phyloP scores from a whole-genome alignment of 2,329 filamentous ascomycete species.

The Neonectria hederae region DNA sequence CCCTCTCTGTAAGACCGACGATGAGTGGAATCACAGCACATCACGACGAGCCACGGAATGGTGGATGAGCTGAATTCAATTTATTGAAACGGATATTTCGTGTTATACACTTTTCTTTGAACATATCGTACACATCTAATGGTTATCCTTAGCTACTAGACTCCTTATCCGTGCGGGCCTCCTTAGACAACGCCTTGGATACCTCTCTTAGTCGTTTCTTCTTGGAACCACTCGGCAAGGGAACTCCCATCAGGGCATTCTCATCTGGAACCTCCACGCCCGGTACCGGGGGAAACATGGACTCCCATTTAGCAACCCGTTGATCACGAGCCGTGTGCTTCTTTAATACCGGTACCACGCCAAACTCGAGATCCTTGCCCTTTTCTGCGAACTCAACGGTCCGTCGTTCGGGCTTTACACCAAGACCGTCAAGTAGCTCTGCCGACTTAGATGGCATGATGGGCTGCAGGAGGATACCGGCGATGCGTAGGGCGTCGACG shows the following conservation, averaged over 20 bases:
- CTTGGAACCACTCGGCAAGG: conserved; percentile 26
- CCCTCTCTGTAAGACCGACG: not conserved
- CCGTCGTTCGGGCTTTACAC: conserved; percentile 71
- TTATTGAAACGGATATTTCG: conserved; percentile 8
- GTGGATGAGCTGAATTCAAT: conserved; percentile 25
- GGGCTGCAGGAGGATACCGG: conserved; percentile 86
- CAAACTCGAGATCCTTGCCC: conserved; percentile 76
- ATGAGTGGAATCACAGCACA: not conserved
- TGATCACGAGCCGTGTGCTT: not conserved
- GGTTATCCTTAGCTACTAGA: not conserved
- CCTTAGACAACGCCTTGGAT: conserved; percentile 41
- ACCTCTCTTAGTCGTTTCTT: conserved; percentile 44
- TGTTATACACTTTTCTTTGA: conserved; percentile 14
- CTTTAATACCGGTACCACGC: conserved; percentile 47
- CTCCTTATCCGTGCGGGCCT: conserved; percentile 35
- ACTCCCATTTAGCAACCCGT: conserved; percentile 42
- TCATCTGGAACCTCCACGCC: conserved; percentile 39
- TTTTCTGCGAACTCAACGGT: conserved; percentile 69
- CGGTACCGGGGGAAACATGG: conserved; percentile 61
- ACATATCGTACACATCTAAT: conserved; percentile 11
- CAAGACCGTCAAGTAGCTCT: conserved; percentile 78
- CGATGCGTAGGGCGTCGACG: conserved; percentile 80
- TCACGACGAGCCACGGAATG: not conserved
- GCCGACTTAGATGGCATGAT: conserved; percentile 85
- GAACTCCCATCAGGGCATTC: conserved; percentile 33